Evolutionary conservation across 1,284 basidiomycete genomes (phyloP), one percentile per base, ranked within the genome.

Genomic region (Tilletiaria anomala): DNA sequence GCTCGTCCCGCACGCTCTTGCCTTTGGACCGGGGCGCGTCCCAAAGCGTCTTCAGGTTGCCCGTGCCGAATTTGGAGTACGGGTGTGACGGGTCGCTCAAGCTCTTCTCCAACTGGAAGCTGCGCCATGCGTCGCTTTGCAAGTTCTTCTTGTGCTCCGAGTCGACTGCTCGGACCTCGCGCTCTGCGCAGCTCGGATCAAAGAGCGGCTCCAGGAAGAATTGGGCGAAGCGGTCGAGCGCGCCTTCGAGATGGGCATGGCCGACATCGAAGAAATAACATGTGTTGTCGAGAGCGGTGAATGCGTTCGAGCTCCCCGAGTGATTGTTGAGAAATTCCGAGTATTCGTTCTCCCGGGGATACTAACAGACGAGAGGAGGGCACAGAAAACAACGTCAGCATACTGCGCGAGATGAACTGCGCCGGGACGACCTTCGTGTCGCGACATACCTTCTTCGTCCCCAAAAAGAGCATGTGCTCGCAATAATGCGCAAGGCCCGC

Each of bases 131-230:
- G 67, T 97, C 91, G n/a, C 73, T 73, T 69, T 96, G 91, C 39
- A 87, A 76, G 65, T 97, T 97, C 73, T 97, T 97, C 73, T 87
- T 88, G 75, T 97, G 83, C 67, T 99, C 93, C 1, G 88, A 94
- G 66, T 97, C 83, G 26, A 99, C 93, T 1, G 93, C 93, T 54
- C 89, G 88, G 53, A 96, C 78, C 70, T 99, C 93, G 35, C 93
- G 78, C 40, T 82, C 78, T 0, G 91, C 91, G 67, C 91, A 91
- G 14, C 83, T 85, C 0, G 82, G 77, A 10, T 83, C 72, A 64
- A 99, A 97, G 39, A 93, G 75, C 0, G 93, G 93, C 31, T 79
- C 82, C 56, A 84, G 81, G 71, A 99, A 97, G 73, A 97, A 97
- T 2, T 80, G 81, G 0, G 89, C 76, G 68, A 97, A 97, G 21